Base-by-base conservation (phyloP, 805 yeast species). In the Yamadazyma phyllophila region DNA sequence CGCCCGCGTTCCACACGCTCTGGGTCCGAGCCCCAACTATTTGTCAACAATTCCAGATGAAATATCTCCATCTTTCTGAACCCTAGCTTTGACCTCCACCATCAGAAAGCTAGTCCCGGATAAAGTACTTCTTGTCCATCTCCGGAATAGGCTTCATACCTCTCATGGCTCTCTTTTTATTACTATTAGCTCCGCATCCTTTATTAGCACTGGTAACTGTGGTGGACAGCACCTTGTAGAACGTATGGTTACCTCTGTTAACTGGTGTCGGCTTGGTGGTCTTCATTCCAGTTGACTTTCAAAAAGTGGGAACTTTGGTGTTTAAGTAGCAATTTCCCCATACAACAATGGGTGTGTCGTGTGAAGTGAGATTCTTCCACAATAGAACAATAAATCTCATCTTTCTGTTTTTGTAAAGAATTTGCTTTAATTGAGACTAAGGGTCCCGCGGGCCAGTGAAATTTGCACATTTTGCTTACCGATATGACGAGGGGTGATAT, bases 151-250 rank as follows among this genome's bases (percentile, higher is more conserved):
- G 30, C 16, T 38, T 44, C 39, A 44, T 12, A 9, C 24, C 29
- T 32, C 36, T 40, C n/a, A 44, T 2, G 10, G 31, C 35, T 32
- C 36, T 40, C 20, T 40, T 40, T 20, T 17, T 31, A 16, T 32
- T 31, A 24, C 31, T 32, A 24, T 24, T 20, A 30, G 31, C n/a
- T 14, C 42, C 33, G 9, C 17, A 15, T 4, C 43, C 46, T 16
- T 26, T 26, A 38, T 39, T 44, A n/a, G 47, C 47, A 36, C 29
- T 44, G 11, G 47, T 44, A n/a, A 44, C 44, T 2, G 47, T 44
- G n/a, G 41, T 39, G 10, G 44, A 39, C 11, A 24, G n/a, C 8
- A 24, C 39, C 14, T 39, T 33, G 34, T 39, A 44, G 35, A 32
- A 44, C 12, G 47, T 44, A 16, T 44, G 38, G 20, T 44, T 44